Percentiles rank a stretch among this genome's conserved stretches.
phyloP scores from a whole-genome alignment of 441 rosid species.

The Populus tomentosa region DNA sequence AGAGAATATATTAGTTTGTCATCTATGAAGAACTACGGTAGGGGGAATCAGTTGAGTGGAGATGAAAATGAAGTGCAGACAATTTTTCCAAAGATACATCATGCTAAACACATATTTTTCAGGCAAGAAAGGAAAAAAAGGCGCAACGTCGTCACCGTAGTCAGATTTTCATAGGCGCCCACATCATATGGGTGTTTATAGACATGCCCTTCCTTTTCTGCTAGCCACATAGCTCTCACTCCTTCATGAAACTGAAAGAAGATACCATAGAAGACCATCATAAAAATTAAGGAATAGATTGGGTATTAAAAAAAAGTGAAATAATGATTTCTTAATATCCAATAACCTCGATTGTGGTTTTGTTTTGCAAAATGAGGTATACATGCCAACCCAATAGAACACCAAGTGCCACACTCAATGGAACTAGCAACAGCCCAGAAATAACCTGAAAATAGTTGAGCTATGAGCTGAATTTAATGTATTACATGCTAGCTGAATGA shows the following conservation, averaged over 20 bases:
- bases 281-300: not conserved
- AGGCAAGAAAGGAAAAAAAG: not conserved
- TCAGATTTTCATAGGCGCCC: conserved; percentile 66
- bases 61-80: not conserved
- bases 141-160: conserved; percentile 36
- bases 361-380: conserved; percentile 73
- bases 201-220: conserved; percentile 77
- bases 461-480: conserved; percentile 5
- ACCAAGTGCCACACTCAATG: conserved; percentile 55
- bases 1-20: not conserved
- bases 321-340: not conserved
- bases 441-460: conserved; percentile 47
- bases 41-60: not conserved
- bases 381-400: conserved; percentile 89
- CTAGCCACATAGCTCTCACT: conserved; percentile 93
- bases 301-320: not conserved
- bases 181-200: conserved; percentile 87
- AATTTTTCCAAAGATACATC: not conserved
- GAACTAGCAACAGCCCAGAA: conserved; percentile 63
- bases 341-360: conserved; percentile 80
- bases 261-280: conserved; percentile 6
- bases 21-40: not conserved
- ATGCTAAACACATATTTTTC: not conserved
- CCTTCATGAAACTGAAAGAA: conserved; percentile 78
- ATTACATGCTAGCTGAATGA: conserved; percentile 17